phyloP scores from a whole-genome alignment of 257 asterid genomes.

The Rubia yunnanensis region DNA sequence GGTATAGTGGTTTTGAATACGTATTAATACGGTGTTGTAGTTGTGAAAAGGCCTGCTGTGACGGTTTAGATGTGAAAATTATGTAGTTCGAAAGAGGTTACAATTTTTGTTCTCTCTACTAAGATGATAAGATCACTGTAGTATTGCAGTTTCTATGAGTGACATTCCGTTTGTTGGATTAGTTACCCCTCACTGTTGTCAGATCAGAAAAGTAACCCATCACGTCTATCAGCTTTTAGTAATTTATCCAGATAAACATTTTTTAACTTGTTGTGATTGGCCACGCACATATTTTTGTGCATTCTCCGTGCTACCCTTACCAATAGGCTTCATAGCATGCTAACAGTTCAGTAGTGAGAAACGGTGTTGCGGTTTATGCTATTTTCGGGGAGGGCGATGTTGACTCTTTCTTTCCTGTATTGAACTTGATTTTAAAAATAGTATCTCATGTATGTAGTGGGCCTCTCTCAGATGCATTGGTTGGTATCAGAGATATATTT shows the following conservation, averaged over 20 bases:
- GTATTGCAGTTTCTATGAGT: neutral
- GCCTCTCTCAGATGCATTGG: conserved; percentile 53
- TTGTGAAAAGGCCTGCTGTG: neutral
- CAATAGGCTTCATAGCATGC: neutral
- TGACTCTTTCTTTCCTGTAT: neutral
- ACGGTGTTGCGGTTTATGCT: neutral
- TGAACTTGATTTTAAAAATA: neutral
- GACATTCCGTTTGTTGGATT: neutral
- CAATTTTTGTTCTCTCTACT: neutral
- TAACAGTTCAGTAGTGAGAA: neutral
- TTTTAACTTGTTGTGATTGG: neutral
- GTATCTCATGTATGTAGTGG: conserved; percentile 7
- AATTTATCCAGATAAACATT: neutral
- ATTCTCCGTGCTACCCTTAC: neutral
- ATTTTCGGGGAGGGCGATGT: neutral
- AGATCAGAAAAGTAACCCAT: neutral
- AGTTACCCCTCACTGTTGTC: neutral
- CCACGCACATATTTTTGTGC: neutral
- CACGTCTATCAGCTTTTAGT: neutral
- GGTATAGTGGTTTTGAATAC: conserved; percentile 26
- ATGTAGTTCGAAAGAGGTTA: neutral
- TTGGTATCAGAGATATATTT: conserved; percentile 67
- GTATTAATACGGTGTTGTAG: neutral
- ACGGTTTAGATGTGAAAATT: neutral
- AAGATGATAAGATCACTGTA: neutral